Evolutionary conservation across 495 filamentous ascomycete genomes (phyloP), one percentile per base, ranked within the genome.

Genomic region (Pseudotulostoma volvatum): DNA sequence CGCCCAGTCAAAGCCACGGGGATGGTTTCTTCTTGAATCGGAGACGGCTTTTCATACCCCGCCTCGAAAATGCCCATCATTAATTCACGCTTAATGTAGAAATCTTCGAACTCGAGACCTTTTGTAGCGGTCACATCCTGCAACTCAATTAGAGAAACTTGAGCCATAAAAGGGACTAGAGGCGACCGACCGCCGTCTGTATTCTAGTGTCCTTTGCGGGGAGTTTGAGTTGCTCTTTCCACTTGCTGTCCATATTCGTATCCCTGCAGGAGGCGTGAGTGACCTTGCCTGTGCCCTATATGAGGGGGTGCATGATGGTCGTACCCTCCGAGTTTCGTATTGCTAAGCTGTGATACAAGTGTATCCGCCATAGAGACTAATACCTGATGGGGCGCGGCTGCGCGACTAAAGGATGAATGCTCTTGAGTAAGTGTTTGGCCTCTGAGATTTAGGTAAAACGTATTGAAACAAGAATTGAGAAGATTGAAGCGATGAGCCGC

Each of bases 41-140:
- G 90, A 34, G 90, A 99, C 1, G 90, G 90, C 60, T 93, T 95
- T 53, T 99, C 90, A 59, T 93, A 99, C 36, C 90, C 90, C 47
- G 90, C 90, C 62, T 95, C 92, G 58, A 96, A 96, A 39, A 99
- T 95, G 21, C 90, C 90, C 86, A 95, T 96, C 64, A 99, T 72
- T 19, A 99, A 68, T 48, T 93, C 83, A 39, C 90, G 76, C 59
- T 90, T 92, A 51, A 96, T 79, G 42, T 78, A 79, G 48, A 99
- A 93, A 41, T 99, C 87, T 53, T 96, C 90, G 46, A 93, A 99
- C 41, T 96, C 90, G 41, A 96, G 68, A 38, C 90, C 90, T 65
- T 94, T 99, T 3, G 87, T 96, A 40, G 81, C 82, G 33, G 87
- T 95, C 31, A 99, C 90, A 76, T 99, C 90, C 83, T 94, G 45